These are phyloP conservation scores for Schoenoplectus tabernaemontani DNA, from an alignment of 202 grass and related monocot species.

Conservation along the genomic window DNA sequence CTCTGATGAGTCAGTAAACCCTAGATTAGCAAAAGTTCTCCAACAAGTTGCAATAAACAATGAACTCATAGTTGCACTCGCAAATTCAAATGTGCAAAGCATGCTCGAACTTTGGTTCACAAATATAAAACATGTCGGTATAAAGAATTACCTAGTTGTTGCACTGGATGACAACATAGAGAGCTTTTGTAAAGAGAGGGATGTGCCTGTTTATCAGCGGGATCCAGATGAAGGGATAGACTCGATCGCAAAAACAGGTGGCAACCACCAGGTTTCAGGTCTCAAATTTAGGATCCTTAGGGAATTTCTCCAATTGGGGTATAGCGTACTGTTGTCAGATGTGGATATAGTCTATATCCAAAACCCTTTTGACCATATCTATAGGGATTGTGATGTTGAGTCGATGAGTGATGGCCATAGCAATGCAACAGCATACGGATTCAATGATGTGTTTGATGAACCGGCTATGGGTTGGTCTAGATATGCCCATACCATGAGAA, in stretches of 20 bases:
- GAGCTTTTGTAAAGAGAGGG: conserved; percentile 58
- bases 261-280: conserved; percentile 85
- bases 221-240: conserved; percentile 77
- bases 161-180: conserved; percentile 75
- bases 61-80: conserved; percentile 77
- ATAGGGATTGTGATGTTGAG: conserved; percentile 85
- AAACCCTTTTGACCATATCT: conserved; percentile 85
- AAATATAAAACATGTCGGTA: conserved; percentile 72
- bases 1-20: conserved; percentile 67
- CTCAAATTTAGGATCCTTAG: conserved; percentile 86
- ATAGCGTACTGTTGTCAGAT: conserved; percentile 86
- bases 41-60: conserved; percentile 65
- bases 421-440: conserved; percentile 94
- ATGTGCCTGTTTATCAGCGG: conserved; percentile 70
- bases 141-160: conserved; percentile 87
- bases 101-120: conserved; percentile 83
- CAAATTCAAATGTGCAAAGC: conserved; percentile 86
- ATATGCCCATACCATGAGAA: conserved; percentile 97
- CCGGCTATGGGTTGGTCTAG: conserved; percentile 90
- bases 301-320: conserved; percentile 93
- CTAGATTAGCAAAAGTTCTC: conserved; percentile 66
- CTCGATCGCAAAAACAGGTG: conserved; percentile 59
- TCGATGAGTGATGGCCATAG: conserved; percentile 95
- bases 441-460: conserved; percentile 95
- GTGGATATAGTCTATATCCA: conserved; percentile 92